Evolutionary conservation across 352 stramenopile genomes (phyloP), one percentile per base, ranked within the genome.

Genomic region (Pythium apleroticum): DNA sequence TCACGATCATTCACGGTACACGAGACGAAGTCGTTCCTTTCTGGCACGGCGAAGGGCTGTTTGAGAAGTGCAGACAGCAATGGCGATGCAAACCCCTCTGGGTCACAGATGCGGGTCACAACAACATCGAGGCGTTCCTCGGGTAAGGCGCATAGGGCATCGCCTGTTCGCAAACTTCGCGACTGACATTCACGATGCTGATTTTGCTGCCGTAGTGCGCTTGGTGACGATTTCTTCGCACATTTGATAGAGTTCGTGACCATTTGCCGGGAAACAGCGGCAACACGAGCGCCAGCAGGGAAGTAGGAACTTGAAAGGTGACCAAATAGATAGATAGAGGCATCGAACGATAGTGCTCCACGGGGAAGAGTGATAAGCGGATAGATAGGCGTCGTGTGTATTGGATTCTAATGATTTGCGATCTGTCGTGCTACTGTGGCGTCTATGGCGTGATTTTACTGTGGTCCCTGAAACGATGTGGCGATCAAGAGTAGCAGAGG

Each of bases 21-120:
- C 86, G 97, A 60, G 97, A 99, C 77, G 97, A 99, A 83, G 95
- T 99, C 5, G 96, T 99, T 20, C 97, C 97, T 1, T 99, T 99
- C 73, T 99, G 96, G 95, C 97, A 99, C 59, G 97, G 97, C 10
- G 89, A 97, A 77, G 85, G 82, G 43, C 65, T 99, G 9, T 99
- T 99, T 65, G 75, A 98, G 50, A 84, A 86, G 52, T 93, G 96
- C 52, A 76, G 75, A 28, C 90, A 98, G 67, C 81, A 93, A 43
- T 99, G 95, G 95, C 80, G 97, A 39, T 98, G 87, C 59, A 98
- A 98, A 69, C 97, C 97, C 6, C 97, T 99, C 58, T 99, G 97
- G 97, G 96, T 99, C 6, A 89, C 96, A 14, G 95, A 97, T 60
- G 97, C 95, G 3, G 97, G 97, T 0, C 97, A 99, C 71, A 99